Evolutionary conservation across 768 basidiomycete genomes (phyloP).

Genomic region (Boletus reticuloceps): DNA sequence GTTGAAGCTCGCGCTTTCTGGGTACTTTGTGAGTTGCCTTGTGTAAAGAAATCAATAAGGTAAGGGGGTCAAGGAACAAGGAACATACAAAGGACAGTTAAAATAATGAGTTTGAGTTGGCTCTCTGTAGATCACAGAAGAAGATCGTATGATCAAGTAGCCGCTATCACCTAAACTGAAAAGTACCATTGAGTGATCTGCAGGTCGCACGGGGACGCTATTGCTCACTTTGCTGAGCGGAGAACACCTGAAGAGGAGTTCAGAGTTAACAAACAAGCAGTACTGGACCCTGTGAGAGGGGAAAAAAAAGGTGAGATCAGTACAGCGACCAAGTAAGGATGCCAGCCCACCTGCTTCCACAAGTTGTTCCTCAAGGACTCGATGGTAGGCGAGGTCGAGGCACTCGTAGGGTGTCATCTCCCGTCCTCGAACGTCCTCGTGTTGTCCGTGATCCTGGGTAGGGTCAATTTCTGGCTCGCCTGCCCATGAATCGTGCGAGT

Average conservation of each 20-base stretch:
- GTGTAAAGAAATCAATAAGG: neutral
- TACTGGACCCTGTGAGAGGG: conserved; percentile 66
- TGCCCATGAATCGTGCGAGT: conserved; percentile 71
- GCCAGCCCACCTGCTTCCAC: conserved; percentile 47
- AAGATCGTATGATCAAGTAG: conserved; percentile 67
- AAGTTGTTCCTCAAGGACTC: conserved; percentile 62
- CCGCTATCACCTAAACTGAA: conserved; percentile 77
- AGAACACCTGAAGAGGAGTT: conserved; percentile 74
- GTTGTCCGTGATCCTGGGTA: conserved; percentile 66
- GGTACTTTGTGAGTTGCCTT: conserved; percentile 36
- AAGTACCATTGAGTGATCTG: conserved; percentile 3
- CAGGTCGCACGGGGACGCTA: neutral
- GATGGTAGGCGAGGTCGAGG: conserved; percentile 67
- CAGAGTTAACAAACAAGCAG: conserved; percentile 71
- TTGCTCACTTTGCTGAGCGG: conserved; percentile 71
- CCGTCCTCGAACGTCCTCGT: conserved; percentile 66
- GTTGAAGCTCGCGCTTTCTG: conserved; percentile 18
- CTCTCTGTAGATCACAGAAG: conserved; percentile 53
- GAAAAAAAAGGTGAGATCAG: neutral
- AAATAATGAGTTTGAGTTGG: conserved; percentile 34
- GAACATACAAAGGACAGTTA: conserved; percentile 32
- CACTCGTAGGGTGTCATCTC: conserved; percentile 67
- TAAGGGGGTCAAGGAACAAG: neutral
- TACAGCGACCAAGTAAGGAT: conserved; percentile 15
- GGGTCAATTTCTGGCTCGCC: conserved; percentile 84